Base-by-base conservation (phyloP, 2,329 filamentous ascomycete species). In the Clarireedia monteithiana region DNA sequence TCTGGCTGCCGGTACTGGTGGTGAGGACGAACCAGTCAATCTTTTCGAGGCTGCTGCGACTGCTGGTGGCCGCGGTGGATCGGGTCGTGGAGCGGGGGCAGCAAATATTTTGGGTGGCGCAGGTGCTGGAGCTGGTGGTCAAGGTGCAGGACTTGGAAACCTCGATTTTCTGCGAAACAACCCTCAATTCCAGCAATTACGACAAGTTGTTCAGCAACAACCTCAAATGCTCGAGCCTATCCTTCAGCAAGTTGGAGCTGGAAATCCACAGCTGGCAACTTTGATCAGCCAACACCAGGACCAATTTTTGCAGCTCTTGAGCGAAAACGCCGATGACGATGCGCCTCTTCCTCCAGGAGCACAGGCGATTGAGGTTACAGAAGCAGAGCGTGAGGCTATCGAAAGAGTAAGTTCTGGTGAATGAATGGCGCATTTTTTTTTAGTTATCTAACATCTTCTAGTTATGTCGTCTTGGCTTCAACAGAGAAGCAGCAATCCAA, bases 171-270 rank as follows among this genome's bases (percentile, higher is more conserved):
- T 99, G 55, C 86, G 94, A 68, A 89, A 91, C 73, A 97, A 97
- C 71, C 86, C 91, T 24, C 92, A 97, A 73, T 99, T 99, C 75
- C 94, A 97, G 75, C 94, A 99, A 74, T 82, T 99, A 58, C 88
- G 94, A 61, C 91, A 96, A 74, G 86, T 99, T 23, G 92, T 99
- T 46, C 94, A 99, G 74, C 91, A 96, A 72, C 89, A 97, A 71
- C 94, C 94, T 17, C 88, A 94, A 71, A 99, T 99, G 94, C 85
- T 99, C 23, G 94, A 99, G 76, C 92, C 94, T 6, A 97, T 99
- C 64, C 78, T 99, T 56, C 92, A 97, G 73, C 91, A 96, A 73
- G 89, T 99, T 39, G 91, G 90, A 38, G 88, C 90, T 23, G 92
- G 92, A 26, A 99, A 99, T 75, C 94, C 94, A 17, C 88, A 95